Evolutionary conservation across 441 rosid genomes (phyloP).

Genomic region (Capsella rubella): DNA sequence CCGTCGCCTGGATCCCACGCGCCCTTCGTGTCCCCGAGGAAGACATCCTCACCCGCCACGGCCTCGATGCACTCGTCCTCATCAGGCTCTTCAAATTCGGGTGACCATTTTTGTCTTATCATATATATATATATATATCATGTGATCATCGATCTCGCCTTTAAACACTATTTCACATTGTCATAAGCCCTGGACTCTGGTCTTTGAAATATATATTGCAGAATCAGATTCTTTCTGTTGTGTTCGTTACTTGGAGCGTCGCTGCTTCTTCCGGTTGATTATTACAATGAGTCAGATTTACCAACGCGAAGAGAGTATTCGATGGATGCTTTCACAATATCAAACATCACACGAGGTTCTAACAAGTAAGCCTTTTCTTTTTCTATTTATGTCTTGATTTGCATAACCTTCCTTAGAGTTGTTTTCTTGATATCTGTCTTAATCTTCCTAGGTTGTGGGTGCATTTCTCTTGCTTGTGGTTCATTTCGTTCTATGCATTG

Average conservation of each 20-base stretch:
- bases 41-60: slow-evolving; percentile 62
- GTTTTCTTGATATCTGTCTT: slow-evolving; percentile 16
- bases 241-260: slow-evolving; percentile 71
- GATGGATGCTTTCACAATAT: slow-evolving; percentile 77
- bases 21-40: slow-evolving; percentile 79
- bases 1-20: slow-evolving; percentile 80
- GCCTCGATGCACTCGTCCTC: slow-evolving; percentile 81
- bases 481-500: slow-evolving; percentile 75
- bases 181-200: too few relatives aligned
- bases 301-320: slow-evolving; percentile 48
- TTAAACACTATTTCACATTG: background rate
- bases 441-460: slow-evolving; percentile 80
- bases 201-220: slow-evolving; percentile 41
- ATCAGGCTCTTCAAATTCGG: slow-evolving; percentile 94
- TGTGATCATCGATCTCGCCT: background rate
- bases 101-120: slow-evolving; percentile 37
- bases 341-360: slow-evolving; percentile 74
- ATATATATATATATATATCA: too few relatives aligned
- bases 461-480: slow-evolving; percentile 84
- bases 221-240: slow-evolving; percentile 74
- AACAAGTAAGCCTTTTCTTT: slow-evolving; percentile 54
- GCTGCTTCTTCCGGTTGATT: slow-evolving; percentile 83
- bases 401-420: background rate
- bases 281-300: slow-evolving; percentile 59
- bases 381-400: background rate